These are phyloP conservation scores for Sporisorium scitamineum DNA, from an alignment of 1,284 basidiomycete species.

Conservation along the genomic window DNA sequence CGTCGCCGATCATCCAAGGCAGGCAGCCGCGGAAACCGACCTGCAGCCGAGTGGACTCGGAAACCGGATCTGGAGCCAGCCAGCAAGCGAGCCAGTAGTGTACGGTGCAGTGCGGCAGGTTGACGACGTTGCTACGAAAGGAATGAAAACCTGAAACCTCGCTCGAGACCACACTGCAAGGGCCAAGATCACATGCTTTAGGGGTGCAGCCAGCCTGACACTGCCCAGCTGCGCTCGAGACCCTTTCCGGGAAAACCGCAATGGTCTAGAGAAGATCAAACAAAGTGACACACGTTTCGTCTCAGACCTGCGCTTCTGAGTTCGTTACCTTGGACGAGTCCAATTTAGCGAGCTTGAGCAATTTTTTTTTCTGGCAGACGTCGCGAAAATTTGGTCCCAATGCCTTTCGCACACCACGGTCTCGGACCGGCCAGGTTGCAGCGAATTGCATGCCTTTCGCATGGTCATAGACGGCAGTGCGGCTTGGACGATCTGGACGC, in stretches of 20 bases:
- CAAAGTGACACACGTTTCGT: background rate
- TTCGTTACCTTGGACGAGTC: background rate
- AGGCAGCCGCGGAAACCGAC: no score
- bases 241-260: background rate
- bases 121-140: no score
- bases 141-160: background rate
- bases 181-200: slow-evolving; percentile 4
- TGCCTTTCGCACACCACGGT: background rate
- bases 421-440: background rate
- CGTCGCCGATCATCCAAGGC: background rate
- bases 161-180: background rate
- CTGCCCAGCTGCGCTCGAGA: background rate
- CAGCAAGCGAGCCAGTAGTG: no score
- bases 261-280: background rate
- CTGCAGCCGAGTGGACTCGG: background rate
- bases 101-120: background rate
- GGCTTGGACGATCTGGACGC: background rate
- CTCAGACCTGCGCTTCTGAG: background rate
- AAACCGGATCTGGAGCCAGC: no score
- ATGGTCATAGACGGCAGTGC: background rate
- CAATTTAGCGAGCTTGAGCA: background rate
- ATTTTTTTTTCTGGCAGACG: background rate
- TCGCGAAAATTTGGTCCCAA: no score
- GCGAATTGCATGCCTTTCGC: background rate
- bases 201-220: background rate